phyloP scores from a whole-genome alignment of 1,284 basidiomycete species.

The Phellinidium pouzarii region DNA sequence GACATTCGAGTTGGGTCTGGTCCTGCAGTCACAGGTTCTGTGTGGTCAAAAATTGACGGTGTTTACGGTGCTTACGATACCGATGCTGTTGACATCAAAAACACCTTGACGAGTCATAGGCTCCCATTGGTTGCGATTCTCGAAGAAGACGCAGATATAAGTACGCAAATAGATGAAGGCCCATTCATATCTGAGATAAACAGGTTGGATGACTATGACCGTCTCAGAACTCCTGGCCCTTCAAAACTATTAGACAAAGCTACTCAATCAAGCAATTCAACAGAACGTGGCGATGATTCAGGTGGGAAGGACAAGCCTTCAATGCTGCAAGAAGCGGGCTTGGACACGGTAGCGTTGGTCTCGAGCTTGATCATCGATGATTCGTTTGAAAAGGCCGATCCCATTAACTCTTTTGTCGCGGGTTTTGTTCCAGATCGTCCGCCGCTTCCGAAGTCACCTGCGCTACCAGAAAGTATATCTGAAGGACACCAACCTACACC shows the following conservation, averaged over 20 bases:
- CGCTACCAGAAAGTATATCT: background rate
- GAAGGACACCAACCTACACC: background rate
- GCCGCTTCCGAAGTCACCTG: background rate
- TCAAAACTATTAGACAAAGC: too few species aligned
- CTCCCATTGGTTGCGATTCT: background rate
- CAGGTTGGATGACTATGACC: background rate
- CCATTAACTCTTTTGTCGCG: background rate
- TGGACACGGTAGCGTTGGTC: background rate
- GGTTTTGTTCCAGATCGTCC: background rate
- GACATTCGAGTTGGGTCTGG: background rate
- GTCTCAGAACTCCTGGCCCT: background rate
- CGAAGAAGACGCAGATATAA: background rate
- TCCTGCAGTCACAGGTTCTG: too few species aligned
- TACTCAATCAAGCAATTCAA: background rate
- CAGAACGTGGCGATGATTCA: background rate
- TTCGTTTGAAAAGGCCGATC: background rate
- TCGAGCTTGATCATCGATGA: background rate
- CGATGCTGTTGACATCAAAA: too few species aligned
- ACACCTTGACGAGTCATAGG: background rate
- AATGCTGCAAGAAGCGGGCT: background rate
- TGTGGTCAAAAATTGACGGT: too few species aligned
- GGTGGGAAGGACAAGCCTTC: background rate
- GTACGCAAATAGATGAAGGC: background rate
- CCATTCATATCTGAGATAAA: background rate
- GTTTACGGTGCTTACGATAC: too few species aligned